Conservation (phyloP, 208 protist species). For the Crithidia sp. region DNA sequence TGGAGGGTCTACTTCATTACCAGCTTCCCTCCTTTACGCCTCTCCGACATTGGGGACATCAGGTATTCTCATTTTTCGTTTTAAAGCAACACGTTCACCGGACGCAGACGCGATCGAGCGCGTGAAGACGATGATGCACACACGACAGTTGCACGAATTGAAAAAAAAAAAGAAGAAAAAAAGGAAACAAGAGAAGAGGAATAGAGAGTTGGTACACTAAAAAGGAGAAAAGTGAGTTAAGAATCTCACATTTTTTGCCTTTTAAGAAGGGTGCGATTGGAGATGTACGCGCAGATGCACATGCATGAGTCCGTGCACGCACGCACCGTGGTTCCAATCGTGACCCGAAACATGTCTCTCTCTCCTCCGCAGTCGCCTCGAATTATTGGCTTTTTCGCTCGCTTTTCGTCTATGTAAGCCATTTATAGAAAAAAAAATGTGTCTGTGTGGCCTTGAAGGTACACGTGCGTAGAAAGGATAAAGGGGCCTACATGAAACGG, state of each 20-base stretch:
- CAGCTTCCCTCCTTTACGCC: not conserved
- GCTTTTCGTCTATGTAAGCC: no score
- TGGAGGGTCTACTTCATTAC: no score
- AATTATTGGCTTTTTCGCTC: no score
- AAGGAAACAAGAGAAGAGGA: not conserved
- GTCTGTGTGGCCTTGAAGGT: not conserved
- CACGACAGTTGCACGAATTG: slow-evolving; percentile 7
- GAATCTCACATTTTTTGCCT: not conserved
- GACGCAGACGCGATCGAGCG: not conserved
- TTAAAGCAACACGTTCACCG: not conserved
- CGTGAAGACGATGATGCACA: not conserved
- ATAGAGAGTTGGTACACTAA: not conserved
- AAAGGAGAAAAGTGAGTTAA: not conserved
- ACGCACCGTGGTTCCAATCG: no score
- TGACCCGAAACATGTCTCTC: no score
- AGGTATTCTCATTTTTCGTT: not conserved
- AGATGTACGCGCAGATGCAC: no score
- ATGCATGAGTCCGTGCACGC: no score
- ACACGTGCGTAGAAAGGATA: not conserved
- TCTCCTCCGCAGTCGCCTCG: no score
- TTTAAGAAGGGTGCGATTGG: not conserved
- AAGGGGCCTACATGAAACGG: no score
- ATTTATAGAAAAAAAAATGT: not conserved
- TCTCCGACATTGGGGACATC: not conserved
- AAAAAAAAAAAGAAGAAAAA: slow-evolving; percentile 3